A percentile compares a stretch with the other conserved stretches of the same genome.
phyloP scores from a whole-genome alignment of 108 stramenopile species.

The Parmales sp. region DNA sequence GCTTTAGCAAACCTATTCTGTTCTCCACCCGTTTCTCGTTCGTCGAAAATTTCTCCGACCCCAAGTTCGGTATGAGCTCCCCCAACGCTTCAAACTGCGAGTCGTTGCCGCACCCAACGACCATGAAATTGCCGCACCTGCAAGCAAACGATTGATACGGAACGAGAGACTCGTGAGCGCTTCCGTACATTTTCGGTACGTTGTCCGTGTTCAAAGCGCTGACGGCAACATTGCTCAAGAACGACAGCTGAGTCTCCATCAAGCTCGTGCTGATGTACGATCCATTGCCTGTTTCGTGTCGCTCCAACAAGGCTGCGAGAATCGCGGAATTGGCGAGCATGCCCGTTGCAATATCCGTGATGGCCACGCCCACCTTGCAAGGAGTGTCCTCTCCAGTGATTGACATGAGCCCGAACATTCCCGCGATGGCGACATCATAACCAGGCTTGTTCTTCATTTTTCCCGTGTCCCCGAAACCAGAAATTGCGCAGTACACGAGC shows the following conservation, averaged over 20 bases:
- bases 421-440: constrained; percentile 33
- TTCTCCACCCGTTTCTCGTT: constrained; percentile 29
- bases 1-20: constrained; percentile 18
- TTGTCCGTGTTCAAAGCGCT: constrained; percentile 25
- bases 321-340: constrained; percentile 30
- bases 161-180: constrained; percentile 39
- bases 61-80: background rate
- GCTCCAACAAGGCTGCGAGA: constrained; percentile 27
- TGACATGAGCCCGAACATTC: constrained; percentile 37
- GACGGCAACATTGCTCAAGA: constrained; percentile 29
- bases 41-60: constrained; percentile 14
- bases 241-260: constrained; percentile 33
- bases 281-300: constrained; percentile 22
- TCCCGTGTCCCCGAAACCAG: constrained; percentile 32
- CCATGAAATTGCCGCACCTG: constrained; percentile 24
- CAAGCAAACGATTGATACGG: constrained; percentile 42
- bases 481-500: constrained; percentile 30
- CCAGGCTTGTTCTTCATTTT: constrained; percentile 24
- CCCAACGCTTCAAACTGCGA: constrained; percentile 30
- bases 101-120: constrained; percentile 39
- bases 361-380: constrained; percentile 38
- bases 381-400: constrained; percentile 26
- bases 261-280: constrained; percentile 23
- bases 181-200: constrained; percentile 28
- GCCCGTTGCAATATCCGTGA: constrained; percentile 32